Percentiles rank a stretch among this genome's conserved stretches.
These are phyloP conservation scores for Salvia miltiorrhiza DNA, from an alignment of 257 asterid genomes.

Conservation along the genomic window DNA sequence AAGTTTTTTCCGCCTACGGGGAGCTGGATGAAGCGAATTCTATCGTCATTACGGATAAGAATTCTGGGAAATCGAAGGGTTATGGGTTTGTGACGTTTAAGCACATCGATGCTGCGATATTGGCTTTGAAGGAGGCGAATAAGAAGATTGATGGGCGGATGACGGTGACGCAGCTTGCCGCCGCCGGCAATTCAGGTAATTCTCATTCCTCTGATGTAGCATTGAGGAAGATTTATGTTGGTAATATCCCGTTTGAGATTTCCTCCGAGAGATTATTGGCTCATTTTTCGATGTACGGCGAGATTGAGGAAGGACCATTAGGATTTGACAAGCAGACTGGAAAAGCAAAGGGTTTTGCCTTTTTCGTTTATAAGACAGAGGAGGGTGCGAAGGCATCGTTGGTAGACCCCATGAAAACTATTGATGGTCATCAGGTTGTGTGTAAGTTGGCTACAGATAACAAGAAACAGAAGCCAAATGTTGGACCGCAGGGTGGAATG, in stretches of 20 bases:
- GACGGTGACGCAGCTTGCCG: slow-evolving; percentile 87
- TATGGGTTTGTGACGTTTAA: slow-evolving; percentile 87
- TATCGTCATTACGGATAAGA: slow-evolving; percentile 79
- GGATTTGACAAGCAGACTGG: slow-evolving; percentile 99
- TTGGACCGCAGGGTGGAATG: slow-evolving; percentile 55
- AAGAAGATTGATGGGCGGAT: slow-evolving; percentile 95
- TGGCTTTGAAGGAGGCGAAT: slow-evolving; percentile 75
- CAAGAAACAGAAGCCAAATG: slow-evolving; percentile 68
- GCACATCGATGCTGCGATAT: slow-evolving; percentile 76
- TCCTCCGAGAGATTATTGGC: slow-evolving; percentile 70
- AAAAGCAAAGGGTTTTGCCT: slow-evolving; percentile 88
- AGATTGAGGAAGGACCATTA: slow-evolving; percentile 95
- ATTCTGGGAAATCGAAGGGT: slow-evolving; percentile 74
- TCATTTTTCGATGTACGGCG: slow-evolving; percentile 74
- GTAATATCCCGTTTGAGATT: slow-evolving; percentile 91
- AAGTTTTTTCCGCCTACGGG: slow-evolving; percentile 64
- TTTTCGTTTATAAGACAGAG: slow-evolving; percentile 89
- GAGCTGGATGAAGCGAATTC: slow-evolving; percentile 88
- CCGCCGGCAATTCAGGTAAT: slow-evolving; percentile 68
- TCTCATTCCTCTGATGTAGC: slow-evolving; percentile 63
- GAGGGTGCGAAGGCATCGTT: slow-evolving; percentile 83
- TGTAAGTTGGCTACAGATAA: slow-evolving; percentile 94
- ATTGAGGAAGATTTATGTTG: slow-evolving; percentile 87
- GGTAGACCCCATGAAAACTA: slow-evolving; percentile 64
- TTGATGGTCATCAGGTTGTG: slow-evolving; percentile 86